phyloP scores from a whole-genome alignment of 2,329 filamentous ascomycete genomes.

The Xylariales sp. region DNA sequence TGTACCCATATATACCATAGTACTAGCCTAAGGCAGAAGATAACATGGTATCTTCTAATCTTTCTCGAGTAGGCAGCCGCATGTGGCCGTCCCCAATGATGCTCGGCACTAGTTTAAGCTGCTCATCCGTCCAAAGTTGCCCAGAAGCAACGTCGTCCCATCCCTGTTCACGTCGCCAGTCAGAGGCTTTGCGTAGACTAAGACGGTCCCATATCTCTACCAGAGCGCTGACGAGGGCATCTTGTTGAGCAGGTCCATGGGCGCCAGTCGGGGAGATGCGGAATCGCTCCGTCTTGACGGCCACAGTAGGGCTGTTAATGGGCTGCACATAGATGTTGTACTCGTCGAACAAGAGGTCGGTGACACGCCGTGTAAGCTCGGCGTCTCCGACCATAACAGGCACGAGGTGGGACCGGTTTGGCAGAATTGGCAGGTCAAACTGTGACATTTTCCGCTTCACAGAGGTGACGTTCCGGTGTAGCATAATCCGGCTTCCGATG shows the following conservation, averaged over 20 bases:
- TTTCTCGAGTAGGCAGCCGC: too few relatives aligned
- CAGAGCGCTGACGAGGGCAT: constrained; percentile 84
- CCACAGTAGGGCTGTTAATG: constrained; percentile 98
- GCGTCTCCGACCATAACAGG: constrained; percentile 94
- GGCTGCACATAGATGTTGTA: constrained; percentile 97
- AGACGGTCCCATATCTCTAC: constrained; percentile 89
- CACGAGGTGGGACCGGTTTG: constrained; percentile 96
- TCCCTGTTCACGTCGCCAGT: constrained; percentile 90
- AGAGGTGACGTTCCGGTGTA: constrained; percentile 94
- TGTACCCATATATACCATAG: too few relatives aligned
- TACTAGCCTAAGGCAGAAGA: too few relatives aligned
- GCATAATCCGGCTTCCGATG: constrained; percentile 85
- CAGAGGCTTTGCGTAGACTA: constrained; percentile 81
- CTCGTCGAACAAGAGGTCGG: constrained; percentile 88
- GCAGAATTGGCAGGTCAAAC: constrained; percentile 92
- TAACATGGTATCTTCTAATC: too few relatives aligned
- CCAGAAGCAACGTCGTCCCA: constrained; percentile 71
- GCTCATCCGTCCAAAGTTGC: constrained; percentile 79
- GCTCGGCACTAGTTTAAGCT: constrained; percentile 54
- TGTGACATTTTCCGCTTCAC: constrained; percentile 85
- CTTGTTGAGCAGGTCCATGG: constrained; percentile 84
- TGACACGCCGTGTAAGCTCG: constrained; percentile 88
- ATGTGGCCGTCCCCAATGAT: too few relatives aligned
- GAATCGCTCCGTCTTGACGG: constrained; percentile 93
- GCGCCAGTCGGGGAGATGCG: constrained; percentile 96